phyloP scores from a whole-genome alignment of 192 early-diverging fungal genomes.

The Phlyctochytrium planicorne region DNA sequence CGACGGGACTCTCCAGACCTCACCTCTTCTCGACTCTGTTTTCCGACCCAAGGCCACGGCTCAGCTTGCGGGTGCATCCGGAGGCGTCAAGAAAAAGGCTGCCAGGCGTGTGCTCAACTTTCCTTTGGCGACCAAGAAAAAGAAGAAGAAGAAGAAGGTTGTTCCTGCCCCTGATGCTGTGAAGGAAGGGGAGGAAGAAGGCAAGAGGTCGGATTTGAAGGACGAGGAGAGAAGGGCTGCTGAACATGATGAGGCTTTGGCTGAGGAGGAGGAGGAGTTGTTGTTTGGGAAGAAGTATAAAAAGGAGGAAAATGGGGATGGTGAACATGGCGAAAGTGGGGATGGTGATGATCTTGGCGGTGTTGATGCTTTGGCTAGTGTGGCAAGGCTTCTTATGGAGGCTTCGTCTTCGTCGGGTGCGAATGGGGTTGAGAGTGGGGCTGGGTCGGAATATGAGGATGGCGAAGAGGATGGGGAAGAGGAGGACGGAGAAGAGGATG shows the following conservation, averaged over 20 bases:
- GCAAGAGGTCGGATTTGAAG: neutral
- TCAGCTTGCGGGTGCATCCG: neutral
- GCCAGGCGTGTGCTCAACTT: neutral
- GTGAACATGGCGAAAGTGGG: neutral
- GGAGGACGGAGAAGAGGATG: constrained; percentile 1
- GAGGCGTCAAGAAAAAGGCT: neutral
- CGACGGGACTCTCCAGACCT: constrained; percentile 9
- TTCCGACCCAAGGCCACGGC: constrained; percentile 3
- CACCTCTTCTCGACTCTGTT: constrained; percentile 9
- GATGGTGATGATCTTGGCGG: neutral
- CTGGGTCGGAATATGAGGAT: too few relatives aligned
- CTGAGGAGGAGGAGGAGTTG: neutral
- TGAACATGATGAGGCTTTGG: neutral
- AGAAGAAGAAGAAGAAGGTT: constrained; percentile 9
- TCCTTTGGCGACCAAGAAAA: constrained; percentile 7
- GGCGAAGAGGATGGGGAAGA: constrained; percentile 11
- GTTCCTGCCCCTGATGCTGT: neutral
- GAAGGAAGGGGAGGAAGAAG: neutral
- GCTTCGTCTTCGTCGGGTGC: neutral
- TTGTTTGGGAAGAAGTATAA: neutral
- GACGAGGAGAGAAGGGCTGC: neutral
- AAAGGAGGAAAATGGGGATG: neutral
- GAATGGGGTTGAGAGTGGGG: too few relatives aligned
- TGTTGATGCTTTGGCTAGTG: neutral
- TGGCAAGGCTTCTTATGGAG: neutral